Evolutionary conservation across 345 rosid genomes (phyloP), one percentile per base, ranked within the genome.

Genomic region (Syzygium aqueum): DNA sequence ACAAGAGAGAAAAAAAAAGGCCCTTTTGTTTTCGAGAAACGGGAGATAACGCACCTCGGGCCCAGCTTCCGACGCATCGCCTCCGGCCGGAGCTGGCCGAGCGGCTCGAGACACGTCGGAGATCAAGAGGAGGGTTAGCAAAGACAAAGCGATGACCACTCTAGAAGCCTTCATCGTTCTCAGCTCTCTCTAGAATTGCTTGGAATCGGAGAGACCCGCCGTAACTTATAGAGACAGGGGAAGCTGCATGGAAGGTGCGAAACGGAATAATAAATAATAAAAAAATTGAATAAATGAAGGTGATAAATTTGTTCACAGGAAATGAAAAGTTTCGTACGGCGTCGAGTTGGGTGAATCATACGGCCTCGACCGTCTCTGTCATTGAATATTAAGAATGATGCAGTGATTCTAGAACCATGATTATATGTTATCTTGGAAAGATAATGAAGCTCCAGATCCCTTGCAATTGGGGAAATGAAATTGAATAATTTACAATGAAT

Each of bases 101-200:
- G 86, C 88, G 10, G 89, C 86, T 23, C 43, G 86, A 27, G 90
- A 84, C 53, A 86, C 52, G 37, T 25, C 22, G 84, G 87, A 82
- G 86, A 83, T 40, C 50, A 89, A 77, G 84, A 90, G 85, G 84
- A 91, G 82, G 40, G 86, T 19, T 27, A 85, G 56, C 54, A 83
- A 54, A 86, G 87, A 88, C 50, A 85, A 11, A 67, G 85, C 30
- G 90, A 84, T 49, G 92, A 85, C 80, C 37, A 11, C 25, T 33
- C 21, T 73, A 40, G 80, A 73, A 73, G 80, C 25, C 80, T 73
- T 73, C 49, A 73, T 73, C 14, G 9, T 73, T 73, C 80, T 73
- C 49, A 73, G 80, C 84, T 87, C 85, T 86, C 33, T 67, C 22
- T 8, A 59, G 82, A 50, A 33, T 57, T 22, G 27, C 37, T 83